Conservation (phyloP, 768 basidiomycete genomes). For the Amanita inopinata region DNA sequence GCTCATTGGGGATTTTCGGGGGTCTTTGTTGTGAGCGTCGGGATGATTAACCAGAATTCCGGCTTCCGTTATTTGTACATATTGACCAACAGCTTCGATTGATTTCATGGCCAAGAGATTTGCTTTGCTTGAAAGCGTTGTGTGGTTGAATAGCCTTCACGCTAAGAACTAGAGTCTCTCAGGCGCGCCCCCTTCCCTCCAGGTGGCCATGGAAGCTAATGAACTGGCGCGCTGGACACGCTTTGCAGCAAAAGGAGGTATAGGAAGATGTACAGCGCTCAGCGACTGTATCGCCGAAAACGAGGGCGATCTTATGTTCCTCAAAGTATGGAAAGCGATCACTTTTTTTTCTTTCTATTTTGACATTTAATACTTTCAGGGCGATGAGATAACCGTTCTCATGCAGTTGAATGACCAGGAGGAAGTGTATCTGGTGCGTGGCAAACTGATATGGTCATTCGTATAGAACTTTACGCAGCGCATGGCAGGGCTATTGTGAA, state of each 20-base stretch:
- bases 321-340: too few species aligned
- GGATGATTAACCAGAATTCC: too few species aligned
- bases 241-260: conserved; percentile 79
- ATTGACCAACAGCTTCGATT: too few species aligned
- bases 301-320: conserved; percentile 76
- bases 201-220: conserved; percentile 46
- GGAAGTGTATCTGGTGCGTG: conserved; percentile 53
- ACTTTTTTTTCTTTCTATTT: conserved; percentile 10
- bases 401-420: conserved; percentile 53
- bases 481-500: conserved; percentile 70
- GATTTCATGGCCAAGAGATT: too few species aligned
- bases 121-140: too few species aligned
- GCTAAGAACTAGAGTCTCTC: too few species aligned
- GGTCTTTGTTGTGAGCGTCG: too few species aligned
- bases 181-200: too few species aligned
- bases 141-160: too few species aligned
- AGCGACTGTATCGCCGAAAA: conserved; percentile 70
- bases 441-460: too few species aligned
- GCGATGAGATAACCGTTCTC: conserved; percentile 71
- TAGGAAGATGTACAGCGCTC: conserved; percentile 67
- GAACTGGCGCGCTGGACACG: conserved; percentile 76
- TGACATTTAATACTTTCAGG: conserved; percentile 28
- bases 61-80: too few species aligned
- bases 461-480: neutral
- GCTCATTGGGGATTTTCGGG: too few species aligned